A percentile compares a stretch with the other conserved stretches of the same genome.
These are phyloP conservation scores for Dalechampia spathulata DNA, from an alignment of 441 rosid species.

Conservation along the genomic window DNA sequence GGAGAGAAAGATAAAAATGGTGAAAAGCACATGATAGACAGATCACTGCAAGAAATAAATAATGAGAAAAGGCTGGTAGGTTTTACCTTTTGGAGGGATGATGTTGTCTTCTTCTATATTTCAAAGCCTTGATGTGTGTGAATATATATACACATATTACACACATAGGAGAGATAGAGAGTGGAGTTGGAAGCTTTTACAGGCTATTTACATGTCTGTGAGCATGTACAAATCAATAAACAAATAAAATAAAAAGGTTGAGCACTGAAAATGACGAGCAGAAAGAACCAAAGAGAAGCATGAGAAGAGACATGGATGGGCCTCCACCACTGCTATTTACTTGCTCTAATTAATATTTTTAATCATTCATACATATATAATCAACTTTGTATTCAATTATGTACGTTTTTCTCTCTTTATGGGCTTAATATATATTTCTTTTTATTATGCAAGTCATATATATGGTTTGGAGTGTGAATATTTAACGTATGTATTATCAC, in stretches of 20 bases:
- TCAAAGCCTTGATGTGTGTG: background rate
- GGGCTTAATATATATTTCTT: too few species aligned
- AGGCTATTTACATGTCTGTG: slow-evolving; percentile 18
- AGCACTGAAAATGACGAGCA: slow-evolving; percentile 48
- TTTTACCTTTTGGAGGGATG: slow-evolving; percentile 48
- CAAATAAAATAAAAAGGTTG: background rate
- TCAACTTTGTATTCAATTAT: too few species aligned
- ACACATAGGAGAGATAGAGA: background rate
- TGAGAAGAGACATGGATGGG: slow-evolving; percentile 26
- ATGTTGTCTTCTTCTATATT: slow-evolving; percentile 50
- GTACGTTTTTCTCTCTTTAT: too few species aligned
- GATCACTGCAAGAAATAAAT: slow-evolving; percentile 36
- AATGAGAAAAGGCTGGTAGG: slow-evolving; percentile 39
- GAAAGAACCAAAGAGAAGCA: slow-evolving; percentile 12
- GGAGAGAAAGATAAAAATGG: slow-evolving; percentile 4
- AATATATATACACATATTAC: too few species aligned
- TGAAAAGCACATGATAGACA: slow-evolving; percentile 50
- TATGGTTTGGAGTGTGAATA: too few species aligned
- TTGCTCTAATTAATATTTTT: too few species aligned
- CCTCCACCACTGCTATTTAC: slow-evolving; percentile 20
- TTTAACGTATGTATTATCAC: too few species aligned
- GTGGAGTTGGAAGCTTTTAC: slow-evolving; percentile 21
- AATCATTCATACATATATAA: background rate
- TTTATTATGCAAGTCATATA: too few species aligned
- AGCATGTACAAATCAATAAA: background rate